These are phyloP conservation scores for Crithidia bombi DNA, from an alignment of 208 protist genomes.

Conservation along the genomic window DNA sequence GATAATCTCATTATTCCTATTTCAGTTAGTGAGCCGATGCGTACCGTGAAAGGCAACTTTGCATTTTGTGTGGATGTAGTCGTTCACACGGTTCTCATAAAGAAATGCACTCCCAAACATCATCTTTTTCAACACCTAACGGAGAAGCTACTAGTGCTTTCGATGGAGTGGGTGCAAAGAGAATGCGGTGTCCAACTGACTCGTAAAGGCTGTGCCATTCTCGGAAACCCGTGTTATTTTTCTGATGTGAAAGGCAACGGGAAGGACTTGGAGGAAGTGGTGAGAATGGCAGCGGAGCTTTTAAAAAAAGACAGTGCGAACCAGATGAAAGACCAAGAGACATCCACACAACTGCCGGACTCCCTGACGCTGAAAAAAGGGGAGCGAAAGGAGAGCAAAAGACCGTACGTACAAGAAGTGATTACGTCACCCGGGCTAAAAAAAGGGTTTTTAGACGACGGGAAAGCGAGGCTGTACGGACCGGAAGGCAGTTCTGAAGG, in stretches of 20 bases:
- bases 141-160: constrained; percentile 53
- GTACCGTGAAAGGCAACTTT: constrained; percentile 24
- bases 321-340: background rate
- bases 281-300: constrained; percentile 30
- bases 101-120: constrained; percentile 42
- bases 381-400: constrained; percentile 15
- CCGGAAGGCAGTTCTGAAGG: constrained; percentile 63
- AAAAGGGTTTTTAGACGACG: constrained; percentile 71
- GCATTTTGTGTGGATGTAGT: constrained; percentile 76
- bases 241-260: background rate
- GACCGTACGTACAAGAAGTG: constrained; percentile 68
- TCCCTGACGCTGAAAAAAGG: constrained; percentile 12
- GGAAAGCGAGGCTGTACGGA: constrained; percentile 56
- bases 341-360: constrained; percentile 18
- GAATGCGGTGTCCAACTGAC: constrained; percentile 71
- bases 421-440: constrained; percentile 51
- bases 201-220: constrained; percentile 42
- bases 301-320: constrained; percentile 29
- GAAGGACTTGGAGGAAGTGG: constrained; percentile 19
- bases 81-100: constrained; percentile 71
- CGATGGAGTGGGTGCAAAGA: constrained; percentile 79
- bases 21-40: constrained; percentile 57
- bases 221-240: constrained; percentile 51
- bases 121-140: constrained; percentile 69
- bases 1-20: constrained; percentile 91